These are phyloP conservation scores for Mycosphaerella sp. DNA, from an alignment of 2,329 filamentous ascomycete genomes.

Conservation along the genomic window DNA sequence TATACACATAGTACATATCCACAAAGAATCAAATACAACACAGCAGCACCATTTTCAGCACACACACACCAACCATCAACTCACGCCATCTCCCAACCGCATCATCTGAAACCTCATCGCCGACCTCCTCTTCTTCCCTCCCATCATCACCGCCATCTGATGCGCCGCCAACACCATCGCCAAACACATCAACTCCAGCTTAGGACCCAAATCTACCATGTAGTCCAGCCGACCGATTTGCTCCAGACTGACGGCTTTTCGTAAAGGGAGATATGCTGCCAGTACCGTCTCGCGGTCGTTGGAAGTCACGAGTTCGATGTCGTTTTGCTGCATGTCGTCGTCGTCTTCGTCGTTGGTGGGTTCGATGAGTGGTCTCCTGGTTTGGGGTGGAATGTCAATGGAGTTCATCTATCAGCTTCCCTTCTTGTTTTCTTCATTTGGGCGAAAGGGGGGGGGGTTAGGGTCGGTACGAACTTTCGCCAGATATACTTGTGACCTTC, in stretches of 20 bases:
- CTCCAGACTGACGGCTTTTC: not conserved
- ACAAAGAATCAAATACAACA: too few species aligned
- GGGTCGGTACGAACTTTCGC: not conserved
- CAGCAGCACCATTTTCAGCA: too few species aligned
- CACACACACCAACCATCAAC: too few species aligned
- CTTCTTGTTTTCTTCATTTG: not conserved
- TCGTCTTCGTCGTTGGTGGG: not conserved
- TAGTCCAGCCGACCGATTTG: conserved; percentile 1
- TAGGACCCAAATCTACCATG: not conserved
- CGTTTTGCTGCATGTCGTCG: not conserved
- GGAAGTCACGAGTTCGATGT: conserved; percentile 1
- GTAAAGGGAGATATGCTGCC: not conserved
- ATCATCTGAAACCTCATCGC: not conserved
- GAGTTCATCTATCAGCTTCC: too few species aligned
- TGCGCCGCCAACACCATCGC: not conserved
- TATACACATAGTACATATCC: too few species aligned
- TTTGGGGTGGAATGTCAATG: not conserved
- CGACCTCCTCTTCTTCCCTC: not conserved
- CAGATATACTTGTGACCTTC: not conserved
- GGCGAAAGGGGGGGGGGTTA: not conserved
- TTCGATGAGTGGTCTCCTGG: not conserved
- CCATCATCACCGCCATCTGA: not conserved
- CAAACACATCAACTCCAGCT: not conserved
- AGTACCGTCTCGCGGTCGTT: not conserved
- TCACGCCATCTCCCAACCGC: too few species aligned